phyloP scores from a whole-genome alignment of 208 protist species.

The Wallacemonas sp. region DNA sequence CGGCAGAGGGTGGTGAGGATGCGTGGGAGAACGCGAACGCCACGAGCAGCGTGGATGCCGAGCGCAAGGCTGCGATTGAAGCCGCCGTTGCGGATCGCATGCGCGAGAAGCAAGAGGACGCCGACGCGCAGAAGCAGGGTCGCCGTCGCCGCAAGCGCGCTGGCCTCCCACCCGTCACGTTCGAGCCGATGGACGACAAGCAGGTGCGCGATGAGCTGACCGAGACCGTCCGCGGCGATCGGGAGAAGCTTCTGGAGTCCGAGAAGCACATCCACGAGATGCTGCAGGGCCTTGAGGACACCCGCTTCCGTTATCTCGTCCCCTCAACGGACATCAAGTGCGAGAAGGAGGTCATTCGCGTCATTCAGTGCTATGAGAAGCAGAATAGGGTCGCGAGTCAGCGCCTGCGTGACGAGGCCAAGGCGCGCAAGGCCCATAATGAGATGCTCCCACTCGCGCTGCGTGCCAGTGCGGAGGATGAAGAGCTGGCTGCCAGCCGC shows the following conservation, averaged over 20 bases:
- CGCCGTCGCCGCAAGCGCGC: conserved; percentile 24
- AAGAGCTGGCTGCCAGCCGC: background rate
- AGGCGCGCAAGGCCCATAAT: background rate
- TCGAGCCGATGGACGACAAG: conserved; percentile 44
- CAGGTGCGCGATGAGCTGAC: conserved; percentile 35
- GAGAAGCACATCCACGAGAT: conserved; percentile 62
- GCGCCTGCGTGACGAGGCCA: background rate
- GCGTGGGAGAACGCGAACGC: background rate
- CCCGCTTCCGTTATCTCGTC: conserved; percentile 67
- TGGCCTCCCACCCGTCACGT: conserved; percentile 46
- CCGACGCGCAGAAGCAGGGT: conserved; percentile 17
- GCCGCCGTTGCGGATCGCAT: background rate
- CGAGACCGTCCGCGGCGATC: conserved; percentile 48
- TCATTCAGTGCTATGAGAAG: conserved; percentile 67
- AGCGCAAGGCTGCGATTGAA: conserved; percentile 3
- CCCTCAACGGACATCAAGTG: conserved; percentile 57
- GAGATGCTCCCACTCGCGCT: conserved; percentile 9
- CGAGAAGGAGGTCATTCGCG: conserved; percentile 52
- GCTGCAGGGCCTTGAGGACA: conserved; percentile 77
- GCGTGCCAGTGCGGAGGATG: conserved; percentile 9
- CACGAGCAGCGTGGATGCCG: background rate
- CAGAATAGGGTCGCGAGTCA: conserved; percentile 26
- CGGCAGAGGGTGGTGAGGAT: background rate
- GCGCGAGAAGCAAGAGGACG: conserved; percentile 14
- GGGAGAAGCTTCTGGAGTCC: conserved; percentile 55